phyloP scores from a whole-genome alignment of 75 land plant genomes.

The Chamaecyparis obtusa region DNA sequence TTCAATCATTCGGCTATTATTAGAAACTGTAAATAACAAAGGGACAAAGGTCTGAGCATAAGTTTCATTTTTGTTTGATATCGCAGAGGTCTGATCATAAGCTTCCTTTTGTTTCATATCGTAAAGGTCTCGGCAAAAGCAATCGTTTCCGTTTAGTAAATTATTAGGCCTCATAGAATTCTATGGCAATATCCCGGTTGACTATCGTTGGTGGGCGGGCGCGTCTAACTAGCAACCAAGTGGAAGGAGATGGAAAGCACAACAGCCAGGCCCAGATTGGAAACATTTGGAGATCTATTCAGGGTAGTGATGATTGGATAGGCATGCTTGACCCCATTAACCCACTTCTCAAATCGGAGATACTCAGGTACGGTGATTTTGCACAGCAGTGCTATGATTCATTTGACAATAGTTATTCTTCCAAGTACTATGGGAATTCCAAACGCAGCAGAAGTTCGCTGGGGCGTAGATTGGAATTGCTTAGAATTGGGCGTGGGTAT shows the following conservation, averaged over 20 bases:
- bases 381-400: constrained; percentile 23
- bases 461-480: background rate
- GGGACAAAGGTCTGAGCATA: no score
- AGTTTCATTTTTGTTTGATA: no score
- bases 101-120: no score
- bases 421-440: constrained; percentile 18
- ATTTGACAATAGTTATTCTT: constrained; percentile 14
- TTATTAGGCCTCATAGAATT: no score
- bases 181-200: no score
- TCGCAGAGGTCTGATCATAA: no score
- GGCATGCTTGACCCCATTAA: constrained; percentile 26
- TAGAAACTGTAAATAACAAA: no score
- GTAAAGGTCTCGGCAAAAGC: no score
- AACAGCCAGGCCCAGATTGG: background rate
- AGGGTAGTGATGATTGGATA: constrained; percentile 10
- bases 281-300: constrained; percentile 5
- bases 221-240: no score
- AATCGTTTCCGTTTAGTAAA: no score
- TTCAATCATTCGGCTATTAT: no score
- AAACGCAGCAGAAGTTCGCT: background rate
- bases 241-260: background rate
- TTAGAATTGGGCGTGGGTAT: constrained; percentile 14
- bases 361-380: constrained; percentile 34
- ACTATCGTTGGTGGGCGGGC: no score
- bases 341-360: constrained; percentile 17